A percentile compares a stretch with the other conserved stretches of the same genome.
Evolutionary conservation across 2,329 filamentous ascomycete genomes (phyloP).

Genomic region (Penicillium corylophilum): DNA sequence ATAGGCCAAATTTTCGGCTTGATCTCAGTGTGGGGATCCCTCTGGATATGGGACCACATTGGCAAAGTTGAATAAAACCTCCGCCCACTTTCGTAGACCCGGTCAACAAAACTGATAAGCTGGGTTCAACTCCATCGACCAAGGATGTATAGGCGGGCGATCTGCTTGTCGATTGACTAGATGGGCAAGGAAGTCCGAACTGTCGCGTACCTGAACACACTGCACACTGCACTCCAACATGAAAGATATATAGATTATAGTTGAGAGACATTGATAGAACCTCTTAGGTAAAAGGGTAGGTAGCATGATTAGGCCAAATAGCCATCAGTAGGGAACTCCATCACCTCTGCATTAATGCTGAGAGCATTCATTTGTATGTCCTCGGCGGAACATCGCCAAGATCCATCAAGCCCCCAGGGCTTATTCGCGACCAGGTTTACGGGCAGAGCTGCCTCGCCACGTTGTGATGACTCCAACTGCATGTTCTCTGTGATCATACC

Average conservation of each 20-base stretch:
- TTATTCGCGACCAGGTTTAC: constrained; percentile 3
- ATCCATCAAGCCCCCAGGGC: background rate
- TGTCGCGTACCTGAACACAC: too few relatives aligned
- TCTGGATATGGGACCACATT: background rate
- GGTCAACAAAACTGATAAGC: background rate
- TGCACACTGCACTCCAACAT: too few relatives aligned
- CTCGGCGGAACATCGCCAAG: background rate
- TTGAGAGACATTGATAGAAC: too few relatives aligned
- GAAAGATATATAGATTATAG: too few relatives aligned
- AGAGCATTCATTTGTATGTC: background rate
- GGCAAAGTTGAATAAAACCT: background rate
- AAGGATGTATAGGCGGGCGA: too few relatives aligned
- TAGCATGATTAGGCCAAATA: background rate
- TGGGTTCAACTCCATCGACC: too few relatives aligned
- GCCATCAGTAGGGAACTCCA: background rate
- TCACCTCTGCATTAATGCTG: background rate
- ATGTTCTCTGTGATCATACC: constrained; percentile 6
- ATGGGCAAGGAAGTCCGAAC: too few relatives aligned
- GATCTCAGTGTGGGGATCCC: background rate
- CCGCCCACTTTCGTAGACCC: background rate
- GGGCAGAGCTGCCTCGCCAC: background rate
- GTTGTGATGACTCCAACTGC: background rate
- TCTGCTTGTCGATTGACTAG: too few relatives aligned
- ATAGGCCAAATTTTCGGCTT: background rate
- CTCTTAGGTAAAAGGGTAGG: too few relatives aligned